These are phyloP conservation scores for Debaryomyces subglobosus DNA, from an alignment of 1,139 yeast species.

Conservation along the genomic window DNA sequence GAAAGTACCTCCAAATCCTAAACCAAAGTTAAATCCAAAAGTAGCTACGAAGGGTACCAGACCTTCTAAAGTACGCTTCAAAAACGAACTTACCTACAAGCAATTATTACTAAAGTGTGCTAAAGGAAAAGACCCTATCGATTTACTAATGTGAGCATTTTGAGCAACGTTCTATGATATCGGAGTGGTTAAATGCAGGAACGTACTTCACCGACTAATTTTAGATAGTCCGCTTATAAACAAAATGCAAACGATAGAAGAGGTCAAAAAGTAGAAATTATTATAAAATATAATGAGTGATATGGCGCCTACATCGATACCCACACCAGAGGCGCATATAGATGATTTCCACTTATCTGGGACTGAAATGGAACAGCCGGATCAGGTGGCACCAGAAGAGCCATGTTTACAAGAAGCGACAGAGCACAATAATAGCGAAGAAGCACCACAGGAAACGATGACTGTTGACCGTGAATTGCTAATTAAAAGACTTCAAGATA, in stretches of 20 bases:
- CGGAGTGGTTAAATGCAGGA: not conserved
- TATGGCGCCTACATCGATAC: not conserved
- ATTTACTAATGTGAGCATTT: slow-evolving; percentile 13
- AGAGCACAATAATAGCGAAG: not conserved
- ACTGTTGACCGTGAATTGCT: slow-evolving; percentile 17
- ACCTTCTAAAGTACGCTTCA: not conserved
- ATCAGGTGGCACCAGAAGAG: not conserved
- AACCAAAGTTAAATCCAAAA: not conserved
- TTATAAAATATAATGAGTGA: not conserved
- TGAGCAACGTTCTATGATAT: not conserved
- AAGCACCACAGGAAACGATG: not conserved
- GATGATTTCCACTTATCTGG: not conserved
- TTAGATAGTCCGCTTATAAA: slow-evolving; percentile 4
- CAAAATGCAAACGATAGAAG: not conserved
- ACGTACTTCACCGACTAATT: not conserved
- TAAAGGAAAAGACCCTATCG: slow-evolving; percentile 22
- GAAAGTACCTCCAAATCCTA: not conserved
- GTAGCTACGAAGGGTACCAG: not conserved
- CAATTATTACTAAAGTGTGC: slow-evolving; percentile 13
- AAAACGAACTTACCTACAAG: slow-evolving; percentile 3
- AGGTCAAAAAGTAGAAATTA: not conserved
- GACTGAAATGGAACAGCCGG: not conserved
- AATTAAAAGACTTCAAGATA: slow-evolving; percentile 29
- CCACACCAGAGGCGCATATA: slow-evolving; percentile 5
- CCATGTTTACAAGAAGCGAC: not conserved